A percentile compares a stretch with the other conserved stretches of the same genome.
phyloP scores from a whole-genome alignment of 2,329 filamentous ascomycete genomes.

The Fusarium sp. region DNA sequence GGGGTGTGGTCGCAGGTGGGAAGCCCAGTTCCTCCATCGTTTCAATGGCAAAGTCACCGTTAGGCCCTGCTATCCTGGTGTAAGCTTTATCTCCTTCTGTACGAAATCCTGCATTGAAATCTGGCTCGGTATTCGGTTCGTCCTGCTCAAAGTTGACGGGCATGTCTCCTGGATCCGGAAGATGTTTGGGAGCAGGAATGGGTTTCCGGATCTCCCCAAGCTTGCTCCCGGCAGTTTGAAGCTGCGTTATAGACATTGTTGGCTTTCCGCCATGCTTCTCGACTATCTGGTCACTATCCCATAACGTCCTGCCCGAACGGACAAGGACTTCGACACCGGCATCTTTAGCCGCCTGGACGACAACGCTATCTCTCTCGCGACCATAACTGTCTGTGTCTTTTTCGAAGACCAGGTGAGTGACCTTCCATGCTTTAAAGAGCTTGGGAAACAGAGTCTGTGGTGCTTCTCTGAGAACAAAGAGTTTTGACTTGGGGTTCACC shows the following conservation, averaged over 20 bases:
- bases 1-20: slow-evolving; percentile 70
- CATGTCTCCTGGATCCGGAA: slow-evolving; percentile 75
- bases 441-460: slow-evolving; percentile 78
- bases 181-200: slow-evolving; percentile 64
- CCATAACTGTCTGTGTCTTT: slow-evolving; percentile 82
- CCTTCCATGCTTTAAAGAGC: slow-evolving; percentile 77
- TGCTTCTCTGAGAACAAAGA: slow-evolving; percentile 77
- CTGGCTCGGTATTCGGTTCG: slow-evolving; percentile 60
- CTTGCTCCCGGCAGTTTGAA: slow-evolving; percentile 71
- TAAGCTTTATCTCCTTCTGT: slow-evolving; percentile 67
- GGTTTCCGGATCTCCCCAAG: slow-evolving; percentile 71
- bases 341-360: slow-evolving; percentile 68
- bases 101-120: slow-evolving; percentile 69
- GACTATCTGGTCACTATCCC: slow-evolving; percentile 77
- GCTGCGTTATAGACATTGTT: slow-evolving; percentile 78
- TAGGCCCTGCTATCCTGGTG: slow-evolving; percentile 70
- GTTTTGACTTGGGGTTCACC: slow-evolving; percentile 75
- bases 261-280: slow-evolving; percentile 73
- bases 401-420: slow-evolving; percentile 82
- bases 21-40: slow-evolving; percentile 78
- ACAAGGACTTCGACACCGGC: slow-evolving; percentile 76
- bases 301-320: slow-evolving; percentile 73
- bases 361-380: slow-evolving; percentile 68
- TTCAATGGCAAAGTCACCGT: slow-evolving; percentile 75
- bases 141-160: slow-evolving; percentile 68